These are phyloP conservation scores for Aureobasidium sp. DNA, from an alignment of 2,329 filamentous ascomycete species.

Conservation along the genomic window DNA sequence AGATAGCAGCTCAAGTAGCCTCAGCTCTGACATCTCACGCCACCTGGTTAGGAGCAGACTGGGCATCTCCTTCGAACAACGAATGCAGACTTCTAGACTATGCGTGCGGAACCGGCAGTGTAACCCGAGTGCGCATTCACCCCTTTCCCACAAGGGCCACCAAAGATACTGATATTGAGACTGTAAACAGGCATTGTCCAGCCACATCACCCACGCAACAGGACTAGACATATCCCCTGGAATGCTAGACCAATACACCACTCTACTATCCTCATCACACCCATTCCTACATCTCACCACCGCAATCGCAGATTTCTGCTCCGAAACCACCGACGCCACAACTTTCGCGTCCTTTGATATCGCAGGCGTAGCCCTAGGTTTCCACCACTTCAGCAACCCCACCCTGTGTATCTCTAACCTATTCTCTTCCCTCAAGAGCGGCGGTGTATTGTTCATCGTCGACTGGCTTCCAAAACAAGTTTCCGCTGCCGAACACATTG, in stretches of 20 bases:
- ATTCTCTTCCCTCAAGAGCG: slow-evolving; percentile 21
- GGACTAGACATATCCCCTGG: slow-evolving; percentile 27
- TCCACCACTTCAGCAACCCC: slow-evolving; percentile 37
- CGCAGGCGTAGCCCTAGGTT: slow-evolving; percentile 35
- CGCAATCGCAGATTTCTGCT: slow-evolving; percentile 30
- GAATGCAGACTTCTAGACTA: slow-evolving; percentile 25
- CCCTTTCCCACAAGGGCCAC: neutral
- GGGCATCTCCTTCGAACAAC: slow-evolving; percentile 16
- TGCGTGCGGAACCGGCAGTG: slow-evolving; percentile 28
- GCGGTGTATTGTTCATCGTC: slow-evolving; percentile 24
- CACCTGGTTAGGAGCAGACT: slow-evolving; percentile 25
- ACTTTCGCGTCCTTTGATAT: slow-evolving; percentile 33
- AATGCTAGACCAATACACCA: slow-evolving; percentile 28
- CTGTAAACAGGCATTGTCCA: too few relatives aligned
- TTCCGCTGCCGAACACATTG: neutral
- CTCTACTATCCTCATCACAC: slow-evolving; percentile 14
- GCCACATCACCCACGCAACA: slow-evolving; percentile 23
- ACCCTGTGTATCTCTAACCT: slow-evolving; percentile 22
- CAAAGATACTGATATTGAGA: too few relatives aligned
- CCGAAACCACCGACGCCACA: slow-evolving; percentile 18
- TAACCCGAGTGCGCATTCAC: slow-evolving; percentile 18
- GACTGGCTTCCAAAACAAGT: slow-evolving; percentile 23
- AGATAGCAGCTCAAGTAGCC: slow-evolving; percentile 23
- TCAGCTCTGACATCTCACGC: slow-evolving; percentile 21
- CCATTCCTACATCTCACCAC: slow-evolving; percentile 17